Percentiles rank a stretch among this genome's conserved stretches.
phyloP scores from a whole-genome alignment of 495 filamentous ascomycete genomes.

The Hypomontagnella submonticulosa region DNA sequence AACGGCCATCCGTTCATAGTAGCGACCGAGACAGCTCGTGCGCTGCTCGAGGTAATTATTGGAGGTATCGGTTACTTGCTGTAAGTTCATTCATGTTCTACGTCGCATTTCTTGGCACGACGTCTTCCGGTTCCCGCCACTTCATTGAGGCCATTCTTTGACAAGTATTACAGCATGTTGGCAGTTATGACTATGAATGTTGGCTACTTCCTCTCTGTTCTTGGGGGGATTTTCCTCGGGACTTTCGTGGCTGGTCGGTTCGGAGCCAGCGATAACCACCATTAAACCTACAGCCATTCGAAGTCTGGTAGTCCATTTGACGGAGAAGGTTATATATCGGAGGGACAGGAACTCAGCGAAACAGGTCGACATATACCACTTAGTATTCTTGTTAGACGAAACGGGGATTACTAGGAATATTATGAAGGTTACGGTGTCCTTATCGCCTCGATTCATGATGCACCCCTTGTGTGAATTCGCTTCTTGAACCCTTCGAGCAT shows the following conservation, averaged over 20 bases:
- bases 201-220: constrained; percentile 83
- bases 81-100: constrained; percentile 60
- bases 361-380: no score
- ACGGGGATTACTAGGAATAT: no score
- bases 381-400: no score
- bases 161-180: constrained; percentile 73
- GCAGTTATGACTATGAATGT: constrained; percentile 93
- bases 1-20: constrained; percentile 38
- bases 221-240: constrained; percentile 79
- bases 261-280: constrained; percentile 29
- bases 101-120: not conserved
- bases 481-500: constrained; percentile 38
- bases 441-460: no score
- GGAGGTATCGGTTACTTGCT: constrained; percentile 80
- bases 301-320: no score
- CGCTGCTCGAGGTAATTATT: constrained; percentile 65
- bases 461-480: no score
- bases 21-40: constrained; percentile 36
- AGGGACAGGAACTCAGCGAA: no score
- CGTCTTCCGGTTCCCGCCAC: not conserved
- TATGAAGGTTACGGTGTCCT: no score
- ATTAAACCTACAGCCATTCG: constrained; percentile 5
- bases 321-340: no score
- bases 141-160: not conserved
- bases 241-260: constrained; percentile 71